phyloP scores from a whole-genome alignment of 1,139 yeast genomes.

The Hansenula lynferdii region DNA sequence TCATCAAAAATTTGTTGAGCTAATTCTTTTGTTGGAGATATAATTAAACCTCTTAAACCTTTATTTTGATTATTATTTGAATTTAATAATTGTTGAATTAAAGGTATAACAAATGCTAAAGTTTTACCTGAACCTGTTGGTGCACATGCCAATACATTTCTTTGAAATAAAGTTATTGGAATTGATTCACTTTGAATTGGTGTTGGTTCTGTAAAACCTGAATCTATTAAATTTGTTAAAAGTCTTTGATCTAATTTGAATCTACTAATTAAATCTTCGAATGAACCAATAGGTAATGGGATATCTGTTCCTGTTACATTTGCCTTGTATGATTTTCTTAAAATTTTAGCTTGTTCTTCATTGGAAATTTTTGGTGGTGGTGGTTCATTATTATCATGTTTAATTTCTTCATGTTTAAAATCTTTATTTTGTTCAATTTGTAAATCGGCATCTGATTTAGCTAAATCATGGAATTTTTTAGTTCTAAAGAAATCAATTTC shows the following conservation, averaged over 20 bases:
- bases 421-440: constrained; percentile 20
- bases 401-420: constrained; percentile 21
- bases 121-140: constrained; percentile 96
- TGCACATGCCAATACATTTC: constrained; percentile 84
- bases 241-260: constrained; percentile 62
- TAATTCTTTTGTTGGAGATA: constrained; percentile 91
- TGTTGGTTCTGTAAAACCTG: constrained; percentile 81
- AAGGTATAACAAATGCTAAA: constrained; percentile 79
- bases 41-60: constrained; percentile 70
- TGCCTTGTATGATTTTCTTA: constrained; percentile 52
- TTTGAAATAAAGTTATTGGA: constrained; percentile 57
- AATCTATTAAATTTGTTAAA: constrained; percentile 57
- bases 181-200: constrained; percentile 87
- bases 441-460: constrained; percentile 15
- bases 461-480: constrained; percentile 31
- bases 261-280: constrained; percentile 68
- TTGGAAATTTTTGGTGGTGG: constrained; percentile 41
- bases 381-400: constrained; percentile 27
- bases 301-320: constrained; percentile 74
- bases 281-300: constrained; percentile 86
- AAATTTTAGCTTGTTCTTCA: constrained; percentile 49
- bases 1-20: constrained; percentile 82
- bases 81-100: constrained; percentile 52
- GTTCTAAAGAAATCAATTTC: constrained; percentile 73
- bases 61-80: constrained; percentile 24